A percentile compares a stretch with the other conserved stretches of the same genome.
These are phyloP conservation scores for Russula ochroleuca DNA, from an alignment of 768 basidiomycete species.

Conservation along the genomic window DNA sequence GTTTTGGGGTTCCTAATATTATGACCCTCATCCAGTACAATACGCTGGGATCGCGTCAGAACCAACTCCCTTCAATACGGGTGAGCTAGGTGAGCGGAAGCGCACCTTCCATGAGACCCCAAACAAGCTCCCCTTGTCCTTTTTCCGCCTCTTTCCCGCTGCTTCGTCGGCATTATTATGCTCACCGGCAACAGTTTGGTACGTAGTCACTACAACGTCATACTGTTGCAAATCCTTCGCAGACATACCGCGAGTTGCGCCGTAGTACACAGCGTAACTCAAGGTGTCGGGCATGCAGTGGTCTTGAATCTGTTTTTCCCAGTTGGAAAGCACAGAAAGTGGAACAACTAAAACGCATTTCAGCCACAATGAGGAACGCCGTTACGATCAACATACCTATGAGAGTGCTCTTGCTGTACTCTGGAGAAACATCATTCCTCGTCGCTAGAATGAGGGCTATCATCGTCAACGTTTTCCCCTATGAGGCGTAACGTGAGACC, in stretches of 20 bases:
- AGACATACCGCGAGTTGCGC: slow-evolving; percentile 54
- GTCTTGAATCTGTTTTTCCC: slow-evolving; percentile 80
- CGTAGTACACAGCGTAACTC: slow-evolving; percentile 65
- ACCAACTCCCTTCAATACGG: not conserved
- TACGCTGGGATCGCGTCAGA: slow-evolving; percentile 41
- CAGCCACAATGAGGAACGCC: not conserved
- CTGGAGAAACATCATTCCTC: slow-evolving; percentile 52
- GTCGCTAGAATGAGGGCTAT: slow-evolving; percentile 77
- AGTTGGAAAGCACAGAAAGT: slow-evolving; percentile 80
- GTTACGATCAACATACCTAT: slow-evolving; percentile 54
- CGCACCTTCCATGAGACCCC: slow-evolving; percentile 78
- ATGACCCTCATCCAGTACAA: slow-evolving; percentile 89
- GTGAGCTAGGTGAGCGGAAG: slow-evolving; percentile 11
- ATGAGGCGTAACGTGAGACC: slow-evolving; percentile 3
- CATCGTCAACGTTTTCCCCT: slow-evolving; percentile 93
- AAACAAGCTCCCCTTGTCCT: slow-evolving; percentile 54
- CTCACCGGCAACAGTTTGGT: slow-evolving; percentile 65
- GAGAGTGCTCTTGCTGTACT: slow-evolving; percentile 65
- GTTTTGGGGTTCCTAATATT: slow-evolving; percentile 81
- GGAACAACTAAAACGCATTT: slow-evolving; percentile 56
- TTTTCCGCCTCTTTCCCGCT: slow-evolving; percentile 58
- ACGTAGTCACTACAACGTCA: slow-evolving; percentile 83
- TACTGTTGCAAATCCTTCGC: slow-evolving; percentile 57
- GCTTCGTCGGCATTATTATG: slow-evolving; percentile 35
- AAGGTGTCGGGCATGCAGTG: slow-evolving; percentile 56